Conservation (phyloP, 257 asterid genomes). For the Nicotiana noctiflora region DNA sequence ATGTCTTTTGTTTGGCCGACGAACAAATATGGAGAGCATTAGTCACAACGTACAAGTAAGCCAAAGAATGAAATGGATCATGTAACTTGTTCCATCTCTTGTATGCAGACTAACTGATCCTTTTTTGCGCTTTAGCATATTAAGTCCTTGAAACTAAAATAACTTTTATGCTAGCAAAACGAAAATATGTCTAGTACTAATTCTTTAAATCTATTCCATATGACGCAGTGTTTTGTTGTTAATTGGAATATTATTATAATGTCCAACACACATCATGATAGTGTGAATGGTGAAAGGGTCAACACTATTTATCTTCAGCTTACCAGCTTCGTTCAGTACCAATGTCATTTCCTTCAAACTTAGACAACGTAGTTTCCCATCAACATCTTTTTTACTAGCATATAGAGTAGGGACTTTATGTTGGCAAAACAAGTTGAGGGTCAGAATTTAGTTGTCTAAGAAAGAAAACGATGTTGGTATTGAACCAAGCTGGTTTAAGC, state of each 20-base stretch:
- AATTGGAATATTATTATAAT: slow-evolving; percentile 28
- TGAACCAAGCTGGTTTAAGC: neutral
- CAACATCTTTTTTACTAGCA: neutral
- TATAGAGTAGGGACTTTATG: no score
- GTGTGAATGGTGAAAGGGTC: slow-evolving; percentile 38
- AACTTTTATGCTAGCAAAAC: neutral
- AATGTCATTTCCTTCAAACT: neutral
- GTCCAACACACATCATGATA: slow-evolving; percentile 39
- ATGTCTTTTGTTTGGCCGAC: neutral
- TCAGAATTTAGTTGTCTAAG: slow-evolving; percentile 9
- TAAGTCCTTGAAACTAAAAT: neutral
- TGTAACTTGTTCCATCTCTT: neutral
- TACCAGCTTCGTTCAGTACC: neutral
- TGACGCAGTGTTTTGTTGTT: slow-evolving; percentile 40
- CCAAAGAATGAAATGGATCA: neutral
- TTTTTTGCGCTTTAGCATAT: neutral
- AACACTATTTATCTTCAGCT: slow-evolving; percentile 16
- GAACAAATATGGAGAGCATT: neutral
- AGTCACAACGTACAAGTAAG: neutral
- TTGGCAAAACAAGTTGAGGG: slow-evolving; percentile 9
- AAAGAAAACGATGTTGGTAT: neutral
- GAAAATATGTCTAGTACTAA: neutral
- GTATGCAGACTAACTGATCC: neutral
- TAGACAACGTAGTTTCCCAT: slow-evolving; percentile 16
- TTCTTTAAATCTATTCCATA: slow-evolving; percentile 22